Evolutionary conservation across 345 rosid species (phyloP).

Genomic region (Brassica rapa): DNA sequence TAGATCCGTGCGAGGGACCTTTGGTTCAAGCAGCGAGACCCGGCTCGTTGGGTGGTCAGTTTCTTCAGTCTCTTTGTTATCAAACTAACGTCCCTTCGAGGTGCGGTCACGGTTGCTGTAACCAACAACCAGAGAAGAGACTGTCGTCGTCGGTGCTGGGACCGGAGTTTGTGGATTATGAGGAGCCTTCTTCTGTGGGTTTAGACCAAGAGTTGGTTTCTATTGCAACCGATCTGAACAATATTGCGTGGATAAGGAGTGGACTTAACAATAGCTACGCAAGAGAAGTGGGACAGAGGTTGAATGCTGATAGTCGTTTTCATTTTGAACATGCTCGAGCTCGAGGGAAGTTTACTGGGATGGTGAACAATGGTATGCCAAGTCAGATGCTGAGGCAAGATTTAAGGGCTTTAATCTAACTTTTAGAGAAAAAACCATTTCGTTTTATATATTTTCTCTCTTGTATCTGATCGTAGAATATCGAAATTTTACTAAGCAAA

Average conservation of each 20-base stretch:
- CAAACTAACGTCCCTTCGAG: conserved; percentile 60
- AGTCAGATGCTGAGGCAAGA: conserved; percentile 23
- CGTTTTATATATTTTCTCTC: conserved; percentile 12
- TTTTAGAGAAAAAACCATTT: background rate
- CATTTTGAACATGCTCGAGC: conserved; percentile 6
- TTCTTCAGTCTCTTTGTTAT: conserved; percentile 50
- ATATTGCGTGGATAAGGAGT: conserved; percentile 70
- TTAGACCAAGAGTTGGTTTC: conserved; percentile 69
- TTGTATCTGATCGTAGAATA: background rate
- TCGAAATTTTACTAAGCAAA: background rate
- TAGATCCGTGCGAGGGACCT: conserved; percentile 46
- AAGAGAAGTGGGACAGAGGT: conserved; percentile 24
- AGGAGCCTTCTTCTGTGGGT: conserved; percentile 48
- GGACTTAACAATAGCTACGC: conserved; percentile 51
- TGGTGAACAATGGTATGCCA: conserved; percentile 21
- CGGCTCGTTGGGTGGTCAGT: conserved; percentile 51
- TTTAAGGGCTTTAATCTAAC: conserved; percentile 18
- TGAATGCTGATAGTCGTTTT: background rate
- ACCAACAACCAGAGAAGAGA: conserved; percentile 32
- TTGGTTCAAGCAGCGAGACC: conserved; percentile 47
- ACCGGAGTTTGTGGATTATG: conserved; percentile 68
- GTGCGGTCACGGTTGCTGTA: conserved; percentile 72
- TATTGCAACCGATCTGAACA: conserved; percentile 69
- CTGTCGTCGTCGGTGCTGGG: conserved; percentile 57
- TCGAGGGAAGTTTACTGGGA: conserved; percentile 6